Conservation (phyloP, 345 rosid species). For the Ceriops decandra region DNA sequence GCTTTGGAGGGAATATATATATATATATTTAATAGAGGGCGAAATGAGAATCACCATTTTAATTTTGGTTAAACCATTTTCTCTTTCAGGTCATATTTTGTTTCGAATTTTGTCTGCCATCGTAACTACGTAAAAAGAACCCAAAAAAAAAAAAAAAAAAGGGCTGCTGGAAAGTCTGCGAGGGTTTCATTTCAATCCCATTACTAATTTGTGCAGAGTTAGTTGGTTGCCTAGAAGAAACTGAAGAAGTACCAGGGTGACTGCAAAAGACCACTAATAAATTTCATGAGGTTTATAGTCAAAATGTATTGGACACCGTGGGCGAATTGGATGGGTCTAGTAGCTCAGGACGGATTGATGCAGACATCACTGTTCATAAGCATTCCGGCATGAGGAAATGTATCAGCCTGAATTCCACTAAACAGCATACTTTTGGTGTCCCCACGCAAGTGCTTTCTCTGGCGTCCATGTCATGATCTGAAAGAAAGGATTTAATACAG, state of each 20-base stretch:
- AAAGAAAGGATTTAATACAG: conserved; percentile 15
- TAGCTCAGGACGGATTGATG: conserved; percentile 52
- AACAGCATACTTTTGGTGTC: conserved; percentile 15
- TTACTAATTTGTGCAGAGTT: conserved; percentile 37
- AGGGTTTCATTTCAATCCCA: conserved; percentile 24
- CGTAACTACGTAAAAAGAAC: no score
- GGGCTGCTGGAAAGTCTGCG: neutral
- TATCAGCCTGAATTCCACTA: conserved; percentile 21
- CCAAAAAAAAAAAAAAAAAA: neutral
- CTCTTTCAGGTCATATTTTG: no score
- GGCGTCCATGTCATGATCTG: conserved; percentile 10
- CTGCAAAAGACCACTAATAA: conserved; percentile 49
- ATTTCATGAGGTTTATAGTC: conserved; percentile 47
- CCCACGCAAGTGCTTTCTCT: conserved; percentile 21
- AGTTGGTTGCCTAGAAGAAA: conserved; percentile 13
- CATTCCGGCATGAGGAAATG: conserved; percentile 56
- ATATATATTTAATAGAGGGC: no score
- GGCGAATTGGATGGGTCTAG: conserved; percentile 72
- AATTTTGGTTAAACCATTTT: no score
- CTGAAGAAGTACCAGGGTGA: conserved; percentile 25
- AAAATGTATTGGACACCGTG: conserved; percentile 40
- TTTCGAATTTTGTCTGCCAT: no score
- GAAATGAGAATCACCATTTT: no score
- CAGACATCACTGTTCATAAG: conserved; percentile 55
- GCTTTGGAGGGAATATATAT: no score